phyloP scores from a whole-genome alignment of 2,329 filamentous ascomycete genomes.

The Fusarium fujikuroi region DNA sequence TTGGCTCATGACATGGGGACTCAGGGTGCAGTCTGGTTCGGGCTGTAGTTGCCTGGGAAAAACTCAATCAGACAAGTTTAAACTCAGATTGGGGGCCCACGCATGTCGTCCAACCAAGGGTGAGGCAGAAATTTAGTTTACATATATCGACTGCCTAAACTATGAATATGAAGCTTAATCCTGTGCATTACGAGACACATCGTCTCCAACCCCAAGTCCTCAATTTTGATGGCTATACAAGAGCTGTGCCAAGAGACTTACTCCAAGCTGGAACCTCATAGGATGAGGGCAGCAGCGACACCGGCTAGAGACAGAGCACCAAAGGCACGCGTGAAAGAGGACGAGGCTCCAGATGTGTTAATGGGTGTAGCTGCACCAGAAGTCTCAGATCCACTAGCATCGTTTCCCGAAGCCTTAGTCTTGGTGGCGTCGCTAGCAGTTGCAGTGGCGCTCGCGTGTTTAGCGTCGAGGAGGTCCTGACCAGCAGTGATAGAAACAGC shows the following conservation, averaged over 20 bases:
- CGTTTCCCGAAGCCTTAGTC: neutral
- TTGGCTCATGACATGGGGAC: neutral
- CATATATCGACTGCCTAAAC: neutral
- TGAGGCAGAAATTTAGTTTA: neutral
- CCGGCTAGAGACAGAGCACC: constrained; percentile 3
- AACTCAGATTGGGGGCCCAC: neutral
- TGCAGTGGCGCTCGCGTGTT: constrained; percentile 1
- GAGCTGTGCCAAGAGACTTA: neutral
- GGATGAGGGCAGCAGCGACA: neutral
- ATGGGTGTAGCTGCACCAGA: neutral
- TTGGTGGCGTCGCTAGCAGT: constrained; percentile 4
- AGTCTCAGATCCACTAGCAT: neutral
- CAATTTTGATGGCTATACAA: neutral
- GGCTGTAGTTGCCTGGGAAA: neutral
- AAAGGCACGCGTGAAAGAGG: neutral
- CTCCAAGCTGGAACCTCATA: neutral
- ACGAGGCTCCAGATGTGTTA: neutral
- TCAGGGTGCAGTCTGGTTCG: neutral
- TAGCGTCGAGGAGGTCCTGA: constrained; percentile 11
- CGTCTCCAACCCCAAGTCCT: neutral
- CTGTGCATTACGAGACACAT: neutral
- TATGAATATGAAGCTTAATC: neutral
- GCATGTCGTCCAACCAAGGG: accelerated
- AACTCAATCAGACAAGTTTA: too few relatives aligned
- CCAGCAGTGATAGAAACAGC: constrained; percentile 12